These are phyloP conservation scores for Phytopythium kandeliae DNA, from an alignment of 352 stramenopile genomes.

Conservation along the genomic window DNA sequence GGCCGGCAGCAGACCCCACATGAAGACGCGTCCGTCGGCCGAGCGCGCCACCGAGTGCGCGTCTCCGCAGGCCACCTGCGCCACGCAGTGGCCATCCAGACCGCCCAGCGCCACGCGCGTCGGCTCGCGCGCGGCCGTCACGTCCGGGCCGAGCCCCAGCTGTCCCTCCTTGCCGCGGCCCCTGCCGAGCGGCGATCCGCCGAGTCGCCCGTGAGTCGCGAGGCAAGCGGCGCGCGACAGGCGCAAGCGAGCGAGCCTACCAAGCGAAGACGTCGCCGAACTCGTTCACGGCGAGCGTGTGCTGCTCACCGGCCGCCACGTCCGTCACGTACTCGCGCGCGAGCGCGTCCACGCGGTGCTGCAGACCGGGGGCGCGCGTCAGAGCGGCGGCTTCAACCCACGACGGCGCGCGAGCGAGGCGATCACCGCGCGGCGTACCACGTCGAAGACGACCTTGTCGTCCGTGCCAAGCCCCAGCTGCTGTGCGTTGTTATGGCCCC, in stretches of 20 bases:
- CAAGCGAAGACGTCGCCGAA: conserved; percentile 80
- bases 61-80: conserved; percentile 68
- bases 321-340: conserved; percentile 55
- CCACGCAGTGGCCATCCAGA: conserved; percentile 58
- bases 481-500: conserved; percentile 68
- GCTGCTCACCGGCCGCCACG: conserved; percentile 66
- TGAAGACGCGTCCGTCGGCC: conserved; percentile 56
- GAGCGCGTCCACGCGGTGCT: conserved; percentile 55
- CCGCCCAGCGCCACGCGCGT: conserved; percentile 26
- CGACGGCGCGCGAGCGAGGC: no score
- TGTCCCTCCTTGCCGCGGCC: conserved; percentile 67
- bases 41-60: conserved; percentile 67
- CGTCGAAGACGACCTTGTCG: conserved; percentile 53
- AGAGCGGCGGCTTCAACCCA: neutral
- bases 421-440: conserved; percentile 18
- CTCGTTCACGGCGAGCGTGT: conserved; percentile 74
- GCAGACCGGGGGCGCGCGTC: conserved; percentile 1
- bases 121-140: conserved; percentile 26
- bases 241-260: no score
- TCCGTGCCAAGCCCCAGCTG: conserved; percentile 50
- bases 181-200: no score
- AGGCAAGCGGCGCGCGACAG: no score
- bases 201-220: no score
- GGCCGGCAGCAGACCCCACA: conserved; percentile 70
- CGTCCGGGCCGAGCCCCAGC: conserved; percentile 38